Evolutionary conservation across 805 yeast genomes (phyloP).

Genomic region (Kuraishia hungarica): DNA sequence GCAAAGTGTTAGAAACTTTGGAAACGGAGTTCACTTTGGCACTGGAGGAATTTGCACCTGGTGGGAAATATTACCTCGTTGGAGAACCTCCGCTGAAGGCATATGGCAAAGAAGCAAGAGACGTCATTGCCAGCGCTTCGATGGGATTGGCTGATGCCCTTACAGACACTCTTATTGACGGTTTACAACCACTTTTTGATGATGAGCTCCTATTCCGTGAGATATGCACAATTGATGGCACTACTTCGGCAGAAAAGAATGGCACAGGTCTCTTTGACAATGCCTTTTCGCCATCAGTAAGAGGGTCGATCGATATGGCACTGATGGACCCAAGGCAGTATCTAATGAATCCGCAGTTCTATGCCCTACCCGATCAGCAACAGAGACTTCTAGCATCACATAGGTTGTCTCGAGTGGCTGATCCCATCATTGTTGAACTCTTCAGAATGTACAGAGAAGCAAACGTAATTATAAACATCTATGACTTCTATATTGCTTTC

Average conservation of each 20-base stretch:
- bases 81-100: neutral
- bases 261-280: slow-evolving; percentile 19
- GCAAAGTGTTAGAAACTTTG: neutral
- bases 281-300: slow-evolving; percentile 34
- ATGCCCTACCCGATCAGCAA: neutral
- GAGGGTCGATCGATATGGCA: slow-evolving; percentile 31
- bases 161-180: neutral
- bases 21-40: neutral
- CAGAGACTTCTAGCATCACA: neutral
- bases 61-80: neutral
- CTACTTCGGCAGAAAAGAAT: slow-evolving; percentile 5
- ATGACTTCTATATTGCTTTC: slow-evolving; percentile 26
- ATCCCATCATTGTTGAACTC: slow-evolving; percentile 36
- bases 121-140: neutral
- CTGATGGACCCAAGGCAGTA: slow-evolving; percentile 29
- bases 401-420: slow-evolving; percentile 32
- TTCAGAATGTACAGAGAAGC: slow-evolving; percentile 76
- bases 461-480: slow-evolving; percentile 37
- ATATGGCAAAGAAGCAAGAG: neutral
- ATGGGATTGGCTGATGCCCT: neutral
- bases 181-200: neutral
- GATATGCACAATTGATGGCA: slow-evolving; percentile 27
- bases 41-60: neutral
- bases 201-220: slow-evolving; percentile 27
- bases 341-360: slow-evolving; percentile 5